These are phyloP conservation scores for Neopestalotiopsis sp. DNA, from an alignment of 2,329 filamentous ascomycete species.

Conservation along the genomic window DNA sequence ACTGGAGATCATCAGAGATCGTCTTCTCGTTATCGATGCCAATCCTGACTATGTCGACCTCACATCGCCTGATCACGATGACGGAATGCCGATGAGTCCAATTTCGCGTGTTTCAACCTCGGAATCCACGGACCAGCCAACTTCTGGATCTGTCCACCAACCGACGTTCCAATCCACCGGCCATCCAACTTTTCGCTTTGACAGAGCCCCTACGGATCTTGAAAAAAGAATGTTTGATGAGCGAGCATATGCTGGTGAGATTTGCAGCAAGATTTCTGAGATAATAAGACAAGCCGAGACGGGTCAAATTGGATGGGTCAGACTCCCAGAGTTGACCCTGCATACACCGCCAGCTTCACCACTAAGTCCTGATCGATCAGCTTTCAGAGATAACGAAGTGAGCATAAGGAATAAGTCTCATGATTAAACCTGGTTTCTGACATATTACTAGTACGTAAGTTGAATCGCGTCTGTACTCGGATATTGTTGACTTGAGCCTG, in stretches of 20 bases:
- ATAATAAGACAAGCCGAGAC: not conserved
- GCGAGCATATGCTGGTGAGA: not conserved
- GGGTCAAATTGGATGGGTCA: not conserved
- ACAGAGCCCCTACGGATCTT: not conserved
- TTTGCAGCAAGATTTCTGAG: not conserved
- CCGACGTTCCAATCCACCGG: not conserved
- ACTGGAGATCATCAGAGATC: not conserved
- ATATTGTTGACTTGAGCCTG: not conserved
- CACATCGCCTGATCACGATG: not conserved
- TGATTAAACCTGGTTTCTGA: not conserved
- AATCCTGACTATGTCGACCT: not conserved
- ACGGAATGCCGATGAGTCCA: no score
- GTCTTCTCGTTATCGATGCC: not conserved
- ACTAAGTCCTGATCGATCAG: not conserved
- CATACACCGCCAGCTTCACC: not conserved
- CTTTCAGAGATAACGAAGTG: not conserved
- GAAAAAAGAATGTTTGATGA: not conserved
- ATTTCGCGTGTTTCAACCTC: no score
- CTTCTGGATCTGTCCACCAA: no score
- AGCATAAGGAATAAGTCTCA: not conserved
- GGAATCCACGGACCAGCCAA: no score
- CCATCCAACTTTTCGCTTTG: not conserved
- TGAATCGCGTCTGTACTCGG: not conserved
- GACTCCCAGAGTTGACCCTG: fast-evolving
- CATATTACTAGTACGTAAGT: not conserved